Conservation (phyloP, 345 rosid genomes). For the Nephelium lappaceum region DNA sequence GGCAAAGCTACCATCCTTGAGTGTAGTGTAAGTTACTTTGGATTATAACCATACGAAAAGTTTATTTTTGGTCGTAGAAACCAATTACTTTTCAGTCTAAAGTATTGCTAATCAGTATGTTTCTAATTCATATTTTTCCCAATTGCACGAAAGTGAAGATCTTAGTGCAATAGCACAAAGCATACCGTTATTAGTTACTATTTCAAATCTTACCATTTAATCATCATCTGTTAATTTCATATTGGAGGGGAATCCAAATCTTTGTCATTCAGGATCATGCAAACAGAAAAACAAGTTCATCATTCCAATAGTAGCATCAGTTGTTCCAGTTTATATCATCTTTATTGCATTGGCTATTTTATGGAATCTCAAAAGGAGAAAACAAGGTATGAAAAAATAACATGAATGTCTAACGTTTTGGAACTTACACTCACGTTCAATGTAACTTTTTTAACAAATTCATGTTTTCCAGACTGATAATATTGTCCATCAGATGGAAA, state of each 20-base stretch:
- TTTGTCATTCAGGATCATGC: slow-evolving; percentile 16
- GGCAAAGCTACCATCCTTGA: slow-evolving; percentile 33
- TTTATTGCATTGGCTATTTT: slow-evolving; percentile 23
- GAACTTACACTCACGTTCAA: neutral
- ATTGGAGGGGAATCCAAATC: slow-evolving; percentile 5
- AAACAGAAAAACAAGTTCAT: slow-evolving; percentile 21
- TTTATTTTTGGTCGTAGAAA: too few relatives aligned
- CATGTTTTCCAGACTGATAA: too few relatives aligned
- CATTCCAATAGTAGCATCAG: slow-evolving; percentile 32
- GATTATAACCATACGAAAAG: too few relatives aligned
- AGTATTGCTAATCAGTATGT: too few relatives aligned
- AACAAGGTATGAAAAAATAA: slow-evolving; percentile 19
- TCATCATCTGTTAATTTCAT: neutral
- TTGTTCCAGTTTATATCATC: slow-evolving; percentile 27
- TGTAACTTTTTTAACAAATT: neutral
- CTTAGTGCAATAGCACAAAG: too few relatives aligned
- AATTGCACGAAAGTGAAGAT: too few relatives aligned
- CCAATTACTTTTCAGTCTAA: too few relatives aligned
- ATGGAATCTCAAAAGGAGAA: slow-evolving; percentile 28
- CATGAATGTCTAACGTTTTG: neutral
- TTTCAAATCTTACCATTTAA: neutral
- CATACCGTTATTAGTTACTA: slow-evolving; percentile 8
- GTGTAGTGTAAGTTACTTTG: slow-evolving; percentile 26
- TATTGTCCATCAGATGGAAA: neutral
- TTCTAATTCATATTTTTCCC: too few relatives aligned